A percentile compares a stretch with the other conserved stretches of the same genome.
Evolutionary conservation across 345 rosid species (phyloP).

Genomic region (Luvunga scandens): DNA sequence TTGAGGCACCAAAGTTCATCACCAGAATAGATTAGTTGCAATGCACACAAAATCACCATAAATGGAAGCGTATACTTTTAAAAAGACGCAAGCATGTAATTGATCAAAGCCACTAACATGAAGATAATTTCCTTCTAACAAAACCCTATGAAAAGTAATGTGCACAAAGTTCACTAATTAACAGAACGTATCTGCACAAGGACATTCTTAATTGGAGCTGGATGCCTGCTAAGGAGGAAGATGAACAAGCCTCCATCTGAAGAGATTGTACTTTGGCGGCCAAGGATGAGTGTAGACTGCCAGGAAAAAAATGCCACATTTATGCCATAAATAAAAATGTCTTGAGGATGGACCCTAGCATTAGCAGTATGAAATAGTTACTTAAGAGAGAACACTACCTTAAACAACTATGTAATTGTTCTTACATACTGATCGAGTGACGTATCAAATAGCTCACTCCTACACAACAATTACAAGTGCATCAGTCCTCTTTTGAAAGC

Average conservation of each 20-base stretch:
- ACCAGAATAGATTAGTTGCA: background rate
- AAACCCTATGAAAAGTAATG: background rate
- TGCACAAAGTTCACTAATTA: background rate
- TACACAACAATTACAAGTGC: constrained; percentile 20
- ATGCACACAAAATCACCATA: background rate
- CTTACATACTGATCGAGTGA: constrained; percentile 78
- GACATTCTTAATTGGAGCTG: background rate
- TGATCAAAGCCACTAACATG: background rate
- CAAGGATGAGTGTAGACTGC: background rate
- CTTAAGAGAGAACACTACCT: background rate
- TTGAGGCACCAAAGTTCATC: background rate
- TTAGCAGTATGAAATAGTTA: background rate
- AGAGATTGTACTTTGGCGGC: background rate
- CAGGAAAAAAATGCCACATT: background rate
- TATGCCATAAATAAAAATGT: background rate
- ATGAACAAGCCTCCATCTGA: background rate
- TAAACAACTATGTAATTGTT: constrained; percentile 53
- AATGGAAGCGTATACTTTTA: background rate
- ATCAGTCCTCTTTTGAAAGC: background rate
- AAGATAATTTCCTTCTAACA: background rate
- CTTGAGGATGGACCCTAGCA: background rate
- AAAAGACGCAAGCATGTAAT: background rate
- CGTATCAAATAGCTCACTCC: constrained; percentile 76
- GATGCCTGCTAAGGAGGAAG: background rate
- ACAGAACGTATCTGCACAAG: background rate